Evolutionary conservation across 805 yeast species (phyloP), one percentile per base, ranked within the genome.

Genomic region (Wickerhamomyces sydowiorum): DNA sequence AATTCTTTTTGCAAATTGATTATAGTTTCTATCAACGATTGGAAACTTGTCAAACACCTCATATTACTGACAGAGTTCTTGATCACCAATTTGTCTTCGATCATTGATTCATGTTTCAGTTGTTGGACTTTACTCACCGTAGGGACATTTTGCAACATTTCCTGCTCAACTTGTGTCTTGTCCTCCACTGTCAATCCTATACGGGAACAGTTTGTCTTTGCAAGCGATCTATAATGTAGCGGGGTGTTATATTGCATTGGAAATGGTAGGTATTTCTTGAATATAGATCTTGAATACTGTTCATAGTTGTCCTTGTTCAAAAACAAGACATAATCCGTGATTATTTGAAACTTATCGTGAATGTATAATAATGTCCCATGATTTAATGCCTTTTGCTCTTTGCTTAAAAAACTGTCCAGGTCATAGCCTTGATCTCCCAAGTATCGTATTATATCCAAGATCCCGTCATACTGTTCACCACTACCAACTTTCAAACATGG

Each of bases 191-290:
- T 52, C 20, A 69, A 47, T 1, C 73, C 73, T 15, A 54, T 44
- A 12, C 51, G 46, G 13, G 51, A 43, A 48, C 72, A 67, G 4
- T 54, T 45, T 25, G 51, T 48, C 27, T 55, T 38, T 1, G 72
- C 72, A 5, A 43, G 40, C 0, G 53, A 37, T 50, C 69, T 69
- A 43, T 68, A 66, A 33, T 61, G 64, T 30, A 77, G 48, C 1
- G 90, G 89, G 19, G 82, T 78, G 46, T 75, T 76, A 56, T 82
- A 83, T 73, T 82, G 86, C 75, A 82, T 72, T 9, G 90, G 91
- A 63, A 83, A 84, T 7, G 86, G 82, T 18, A 82, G 59, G 42
- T 76, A 70, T 4, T 64, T 50, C 35, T 69, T 64, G 54, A 81
- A 81, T 15, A 73, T 51, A 20, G 73, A 72, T 46, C 86, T 67